Conservation (phyloP, 257 asterid genomes). For the Petunia axillaris region DNA sequence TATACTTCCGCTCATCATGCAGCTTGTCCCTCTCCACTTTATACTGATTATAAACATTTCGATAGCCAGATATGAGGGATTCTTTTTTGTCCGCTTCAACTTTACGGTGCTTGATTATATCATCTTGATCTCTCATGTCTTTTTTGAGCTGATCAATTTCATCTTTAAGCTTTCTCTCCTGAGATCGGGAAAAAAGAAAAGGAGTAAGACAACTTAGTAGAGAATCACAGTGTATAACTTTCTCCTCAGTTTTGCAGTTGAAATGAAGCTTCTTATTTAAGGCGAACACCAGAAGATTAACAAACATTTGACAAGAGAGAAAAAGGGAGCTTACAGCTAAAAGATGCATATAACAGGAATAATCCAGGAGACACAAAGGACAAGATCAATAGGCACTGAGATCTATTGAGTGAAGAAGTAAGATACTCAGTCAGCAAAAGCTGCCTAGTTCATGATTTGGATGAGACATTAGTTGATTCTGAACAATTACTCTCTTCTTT, state of each 20-base stretch:
- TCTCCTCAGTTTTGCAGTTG: neutral
- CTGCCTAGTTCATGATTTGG: neutral
- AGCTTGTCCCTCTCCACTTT: constrained; percentile 74
- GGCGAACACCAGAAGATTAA: neutral
- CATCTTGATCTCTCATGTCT: constrained; percentile 72
- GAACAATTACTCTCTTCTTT: neutral
- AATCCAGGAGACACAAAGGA: neutral
- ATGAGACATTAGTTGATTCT: neutral
- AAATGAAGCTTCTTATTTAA: constrained; percentile 3
- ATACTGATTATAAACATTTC: constrained; percentile 67
- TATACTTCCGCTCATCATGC: constrained; percentile 92
- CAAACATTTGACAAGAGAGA: neutral
- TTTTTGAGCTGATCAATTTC: constrained; percentile 79
- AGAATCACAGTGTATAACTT: neutral
- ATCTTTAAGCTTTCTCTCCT: constrained; percentile 76
- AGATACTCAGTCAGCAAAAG: constrained; percentile 5
- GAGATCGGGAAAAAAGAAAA: constrained; percentile 28
- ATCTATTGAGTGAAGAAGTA: constrained; percentile 11
- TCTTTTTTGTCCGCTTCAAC: constrained; percentile 64
- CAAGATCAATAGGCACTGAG: neutral
- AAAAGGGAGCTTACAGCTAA: neutral
- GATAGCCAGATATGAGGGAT: constrained; percentile 72
- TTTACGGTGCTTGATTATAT: constrained; percentile 64
- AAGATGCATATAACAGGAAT: neutral
- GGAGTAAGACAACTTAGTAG: neutral